phyloP scores from a whole-genome alignment of 768 basidiomycete genomes.

The Russula virescens region DNA sequence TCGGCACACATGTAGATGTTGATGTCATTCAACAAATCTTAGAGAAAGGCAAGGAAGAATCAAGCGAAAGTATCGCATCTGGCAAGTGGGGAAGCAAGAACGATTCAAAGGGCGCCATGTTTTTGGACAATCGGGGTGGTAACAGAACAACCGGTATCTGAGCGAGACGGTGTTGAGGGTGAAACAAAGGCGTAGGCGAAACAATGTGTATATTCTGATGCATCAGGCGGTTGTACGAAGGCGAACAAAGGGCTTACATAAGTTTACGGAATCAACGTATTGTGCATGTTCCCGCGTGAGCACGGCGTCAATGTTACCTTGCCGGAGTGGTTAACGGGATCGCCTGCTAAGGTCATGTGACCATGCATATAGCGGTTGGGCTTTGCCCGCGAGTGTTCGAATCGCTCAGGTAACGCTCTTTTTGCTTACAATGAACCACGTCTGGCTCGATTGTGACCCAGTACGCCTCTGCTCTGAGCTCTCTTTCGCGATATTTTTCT shows the following conservation, averaged over 20 bases:
- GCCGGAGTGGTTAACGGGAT: slow-evolving; percentile 86
- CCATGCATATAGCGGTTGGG: slow-evolving; percentile 44
- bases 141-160: slow-evolving; percentile 20
- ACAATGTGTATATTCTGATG: not conserved
- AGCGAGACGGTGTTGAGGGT: not conserved
- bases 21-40: slow-evolving; percentile 60
- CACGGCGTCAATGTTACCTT: slow-evolving; percentile 55
- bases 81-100: slow-evolving; percentile 26
- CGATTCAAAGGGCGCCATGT: slow-evolving; percentile 15
- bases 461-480: slow-evolving; percentile 25
- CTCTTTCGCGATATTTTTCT: not conserved
- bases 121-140: slow-evolving; percentile 16
- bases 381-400: slow-evolving; percentile 60
- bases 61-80: slow-evolving; percentile 41
- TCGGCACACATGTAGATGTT: slow-evolving; percentile 57
- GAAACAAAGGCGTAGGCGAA: not conserved
- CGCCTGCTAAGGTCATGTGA: slow-evolving; percentile 36
- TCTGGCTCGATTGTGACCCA: slow-evolving; percentile 36
- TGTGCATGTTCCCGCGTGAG: not conserved
- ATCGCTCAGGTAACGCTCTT: slow-evolving; percentile 51
- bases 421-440: slow-evolving; percentile 25
- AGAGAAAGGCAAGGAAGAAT: slow-evolving; percentile 55
- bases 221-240: not conserved
- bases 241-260: not conserved
- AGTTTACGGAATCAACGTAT: no score